Base-by-base conservation (phyloP, 1,284 basidiomycete genomes). In the Malassezia japonica region DNA sequence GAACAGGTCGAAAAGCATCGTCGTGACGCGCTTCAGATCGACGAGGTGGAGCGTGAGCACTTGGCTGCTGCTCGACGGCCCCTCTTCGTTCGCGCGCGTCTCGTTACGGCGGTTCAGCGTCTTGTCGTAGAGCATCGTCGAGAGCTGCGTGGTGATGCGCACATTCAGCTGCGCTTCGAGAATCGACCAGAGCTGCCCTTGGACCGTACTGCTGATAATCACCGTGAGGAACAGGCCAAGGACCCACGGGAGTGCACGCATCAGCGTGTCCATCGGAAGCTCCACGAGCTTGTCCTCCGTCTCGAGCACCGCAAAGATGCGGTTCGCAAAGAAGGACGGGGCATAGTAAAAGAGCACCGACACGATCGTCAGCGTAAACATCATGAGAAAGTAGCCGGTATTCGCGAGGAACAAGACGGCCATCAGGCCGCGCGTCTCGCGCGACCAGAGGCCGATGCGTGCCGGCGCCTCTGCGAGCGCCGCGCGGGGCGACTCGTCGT, bases 21-120 rank as follows among this genome's bases (percentile, higher is more conserved):
- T 15, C 15, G 33, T 25, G 8, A 54, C 39, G 23, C 51, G 51
- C n/a, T 43, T 35, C 21, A 54, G 28, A 16, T 54, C 51, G n/a
- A 54, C 46, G 25, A 44, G 23, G 37, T 48, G 41, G 32, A 54
- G 46, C n/a, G 46, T 48, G 33, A 54, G 20, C 32, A 48, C 51
- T 21, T 54, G 51, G 25, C 36, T 36, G 23, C 27, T 34, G 18
- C 41, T 25, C 7, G 38, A 29, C 8, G 36, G 31, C 13, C 18
- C 43, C 5, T 39, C 43, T 8, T n/a, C 13, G 8, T 40, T 12
- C 4, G 6, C 7, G n/a, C 16, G 8, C n/a, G 45, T 12, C 5
- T 15, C 50, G n/a, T 37, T 24, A 12, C 35, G 46, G 5, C 34
- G 33, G 13, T 24, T 16, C 34, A 54, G 32, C n/a, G 51, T 46